Conservation (phyloP, 495 filamentous ascomycete species). For the Penicillium robsamsonii region DNA sequence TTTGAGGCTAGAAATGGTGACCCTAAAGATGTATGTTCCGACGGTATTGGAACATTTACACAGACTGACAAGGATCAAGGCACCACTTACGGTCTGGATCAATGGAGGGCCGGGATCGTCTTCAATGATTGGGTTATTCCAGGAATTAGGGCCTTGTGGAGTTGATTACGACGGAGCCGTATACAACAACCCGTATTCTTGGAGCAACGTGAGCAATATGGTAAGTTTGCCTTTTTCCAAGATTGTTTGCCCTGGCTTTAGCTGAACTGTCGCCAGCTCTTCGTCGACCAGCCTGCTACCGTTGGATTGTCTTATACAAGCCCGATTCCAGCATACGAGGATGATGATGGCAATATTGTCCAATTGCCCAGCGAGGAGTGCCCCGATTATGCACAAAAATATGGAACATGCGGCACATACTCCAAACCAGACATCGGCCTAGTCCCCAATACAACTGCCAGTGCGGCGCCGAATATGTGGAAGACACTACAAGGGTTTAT, state of each 20-base stretch:
- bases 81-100: slow-evolving; percentile 63
- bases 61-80: slow-evolving; percentile 19
- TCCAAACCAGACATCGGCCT: slow-evolving; percentile 48
- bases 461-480: slow-evolving; percentile 59
- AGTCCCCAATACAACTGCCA: slow-evolving; percentile 53
- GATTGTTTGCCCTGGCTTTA: neutral
- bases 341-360: slow-evolving; percentile 26
- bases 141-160: slow-evolving; percentile 62
- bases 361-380: slow-evolving; percentile 48
- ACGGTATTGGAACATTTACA: neutral
- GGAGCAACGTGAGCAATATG: slow-evolving; percentile 58
- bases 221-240: slow-evolving; percentile 19
- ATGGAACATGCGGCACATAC: slow-evolving; percentile 53
- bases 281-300: slow-evolving; percentile 59
- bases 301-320: slow-evolving; percentile 60
- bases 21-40: slow-evolving; percentile 33
- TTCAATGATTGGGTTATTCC: slow-evolving; percentile 62
- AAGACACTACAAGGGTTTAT: slow-evolving; percentile 61
- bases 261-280: slow-evolving; percentile 23
- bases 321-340: slow-evolving; percentile 49
- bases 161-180: slow-evolving; percentile 49
- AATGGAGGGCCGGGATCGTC: slow-evolving; percentile 58
- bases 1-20: slow-evolving; percentile 57
- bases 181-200: slow-evolving; percentile 58
- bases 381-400: slow-evolving; percentile 50